Evolutionary conservation across 305 asterid genomes (phyloP), one percentile per base, ranked within the genome.

Genomic region (Salvia sclarea): DNA sequence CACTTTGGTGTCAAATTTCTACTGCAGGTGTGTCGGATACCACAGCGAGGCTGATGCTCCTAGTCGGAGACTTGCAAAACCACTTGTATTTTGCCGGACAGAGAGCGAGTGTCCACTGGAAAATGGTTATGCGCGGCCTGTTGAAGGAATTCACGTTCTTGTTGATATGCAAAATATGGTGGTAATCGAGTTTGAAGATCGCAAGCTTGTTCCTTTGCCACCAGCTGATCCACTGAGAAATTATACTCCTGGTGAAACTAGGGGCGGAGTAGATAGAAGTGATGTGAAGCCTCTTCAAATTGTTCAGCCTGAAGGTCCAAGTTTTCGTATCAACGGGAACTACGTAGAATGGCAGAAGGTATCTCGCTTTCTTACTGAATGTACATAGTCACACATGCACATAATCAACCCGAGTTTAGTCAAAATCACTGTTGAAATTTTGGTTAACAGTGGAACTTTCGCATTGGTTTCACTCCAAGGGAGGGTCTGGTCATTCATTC

Each of bases 291-390:
- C 95, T 67, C 86, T 94, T 66, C 86, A 87, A 52, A 89, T 94
- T 75, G 71, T 81, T 75, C 99, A 94, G 70, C 89, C 98, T 16
- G 99, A 91, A 80, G 99, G 99, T 63, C 99, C 99, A 78, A 94
- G 99, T 82, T 94, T 91, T 68, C 95, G 96, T n/a, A 78, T 91
- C 45, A 76, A 71, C 52, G 99, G 97, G 49, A 74, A 82, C 68
- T 91, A 87, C 38, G 96, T 94, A 57, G 96, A 94, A 74, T 94
- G 99, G 99, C 99, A 94, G 79, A 94, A 91, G 91, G 99, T 91
- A 31, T 66, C 49, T 60, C 68, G 75, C 35, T 43, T 62, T 24
- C 35, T 59, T 65, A 57, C 63, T 50, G 13, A 30, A 8, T 52
- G 40, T 65, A 8, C 47, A 37, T 40, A 20, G 33, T 30, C 45